Percentiles rank a stretch among this genome's conserved stretches.
phyloP scores from a whole-genome alignment of 805 yeast species.

The Ogataea angusta region DNA sequence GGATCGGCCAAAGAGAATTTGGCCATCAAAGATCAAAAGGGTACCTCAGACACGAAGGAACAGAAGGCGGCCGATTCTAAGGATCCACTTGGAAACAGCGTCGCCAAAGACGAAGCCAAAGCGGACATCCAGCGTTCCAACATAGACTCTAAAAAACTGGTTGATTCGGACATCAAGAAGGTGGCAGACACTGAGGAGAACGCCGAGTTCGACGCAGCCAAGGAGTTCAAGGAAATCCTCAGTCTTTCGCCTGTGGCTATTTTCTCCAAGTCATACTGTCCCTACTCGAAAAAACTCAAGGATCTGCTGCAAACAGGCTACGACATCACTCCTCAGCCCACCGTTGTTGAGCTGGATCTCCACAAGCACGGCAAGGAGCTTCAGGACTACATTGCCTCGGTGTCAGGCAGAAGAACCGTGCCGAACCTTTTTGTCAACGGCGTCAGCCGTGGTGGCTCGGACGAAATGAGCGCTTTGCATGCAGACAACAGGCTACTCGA shows the following conservation, averaged over 20 bases:
- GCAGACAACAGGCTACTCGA: constrained; percentile 50
- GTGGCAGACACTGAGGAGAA: not conserved
- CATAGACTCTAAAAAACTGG: not conserved
- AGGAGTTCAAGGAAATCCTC: constrained; percentile 55
- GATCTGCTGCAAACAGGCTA: constrained; percentile 59
- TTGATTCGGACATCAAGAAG: not conserved
- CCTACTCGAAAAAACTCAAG: constrained; percentile 72
- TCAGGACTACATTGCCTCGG: constrained; percentile 64
- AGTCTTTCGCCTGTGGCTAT: constrained; percentile 62
- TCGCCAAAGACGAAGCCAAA: not conserved
- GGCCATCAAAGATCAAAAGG: constrained; percentile 12
- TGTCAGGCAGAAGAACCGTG: constrained; percentile 81
- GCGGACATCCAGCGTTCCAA: not conserved
- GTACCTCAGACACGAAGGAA: constrained; percentile 1
- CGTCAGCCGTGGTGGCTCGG: constrained; percentile 81
- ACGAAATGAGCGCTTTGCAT: constrained; percentile 69
- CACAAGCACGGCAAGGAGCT: constrained; percentile 73
- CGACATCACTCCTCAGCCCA: constrained; percentile 66
- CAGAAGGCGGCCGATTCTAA: not conserved
- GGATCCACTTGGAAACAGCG: not conserved
- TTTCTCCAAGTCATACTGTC: constrained; percentile 65
- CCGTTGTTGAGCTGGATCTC: constrained; percentile 76
- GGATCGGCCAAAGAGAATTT: constrained; percentile 8
- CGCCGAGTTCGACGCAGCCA: constrained; percentile 43
- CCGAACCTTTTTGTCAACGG: constrained; percentile 83